Evolutionary conservation across 768 basidiomycete species (phyloP).

Genomic region (Phaffia tasmanica): DNA sequence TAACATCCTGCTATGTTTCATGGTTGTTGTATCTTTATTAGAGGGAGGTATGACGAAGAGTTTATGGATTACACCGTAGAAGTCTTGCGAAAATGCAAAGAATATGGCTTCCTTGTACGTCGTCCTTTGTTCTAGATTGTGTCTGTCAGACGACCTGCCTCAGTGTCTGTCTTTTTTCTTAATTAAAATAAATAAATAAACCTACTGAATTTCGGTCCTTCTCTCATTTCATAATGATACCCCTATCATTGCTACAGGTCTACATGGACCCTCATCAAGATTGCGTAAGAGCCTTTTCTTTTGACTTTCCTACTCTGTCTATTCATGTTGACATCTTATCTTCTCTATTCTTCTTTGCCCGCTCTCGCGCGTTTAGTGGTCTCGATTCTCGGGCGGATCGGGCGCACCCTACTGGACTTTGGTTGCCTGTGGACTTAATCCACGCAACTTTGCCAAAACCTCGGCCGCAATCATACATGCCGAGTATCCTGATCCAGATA

Average conservation of each 20-base stretch:
- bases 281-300: slow-evolving; percentile 48
- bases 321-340: background rate
- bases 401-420: slow-evolving; percentile 26
- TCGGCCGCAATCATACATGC: slow-evolving; percentile 75
- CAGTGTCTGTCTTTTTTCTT: background rate
- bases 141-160: background rate
- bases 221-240: background rate
- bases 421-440: slow-evolving; percentile 27
- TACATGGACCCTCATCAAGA: slow-evolving; percentile 97
- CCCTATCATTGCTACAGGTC: slow-evolving; percentile 34
- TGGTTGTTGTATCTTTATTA: slow-evolving; percentile 34
- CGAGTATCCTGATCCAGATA: slow-evolving; percentile 62
- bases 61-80: slow-evolving; percentile 86
- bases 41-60: slow-evolving; percentile 76
- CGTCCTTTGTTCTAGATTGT: background rate
- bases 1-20: background rate
- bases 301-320: background rate
- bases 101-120: slow-evolving; percentile 64
- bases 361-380: slow-evolving; percentile 10
- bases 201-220: background rate
- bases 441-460: slow-evolving; percentile 62
- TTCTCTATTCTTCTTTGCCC: background rate
- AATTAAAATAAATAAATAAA: background rate
- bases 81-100: slow-evolving; percentile 80
- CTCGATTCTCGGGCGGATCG: slow-evolving; percentile 23